phyloP scores from a whole-genome alignment of 345 rosid genomes.

The Hypericum androsaemum region DNA sequence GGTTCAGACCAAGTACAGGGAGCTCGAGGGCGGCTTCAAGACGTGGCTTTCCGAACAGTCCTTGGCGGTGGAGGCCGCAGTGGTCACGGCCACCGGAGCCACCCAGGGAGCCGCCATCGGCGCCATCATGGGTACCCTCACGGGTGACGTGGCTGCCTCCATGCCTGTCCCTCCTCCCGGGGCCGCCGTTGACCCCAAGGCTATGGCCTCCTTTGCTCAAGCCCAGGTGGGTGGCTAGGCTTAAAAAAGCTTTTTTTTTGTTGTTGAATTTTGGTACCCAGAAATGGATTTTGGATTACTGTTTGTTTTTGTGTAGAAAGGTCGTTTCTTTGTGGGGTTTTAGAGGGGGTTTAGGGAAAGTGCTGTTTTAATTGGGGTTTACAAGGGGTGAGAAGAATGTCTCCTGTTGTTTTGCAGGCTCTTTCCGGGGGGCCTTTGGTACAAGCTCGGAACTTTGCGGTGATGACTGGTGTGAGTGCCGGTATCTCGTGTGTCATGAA shows the following conservation, averaged over 20 bases:
- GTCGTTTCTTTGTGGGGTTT: too few relatives aligned
- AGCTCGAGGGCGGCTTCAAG: slow-evolving; percentile 53
- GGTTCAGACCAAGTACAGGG: slow-evolving; percentile 47
- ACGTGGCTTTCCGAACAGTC: slow-evolving; percentile 72
- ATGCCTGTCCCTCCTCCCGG: slow-evolving; percentile 35
- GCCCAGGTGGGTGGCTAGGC: slow-evolving; percentile 50
- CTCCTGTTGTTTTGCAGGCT: slow-evolving; percentile 53
- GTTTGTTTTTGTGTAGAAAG: too few relatives aligned
- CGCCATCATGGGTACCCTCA: slow-evolving; percentile 60
- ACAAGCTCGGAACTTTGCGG: slow-evolving; percentile 96
- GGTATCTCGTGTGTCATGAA: slow-evolving; percentile 78
- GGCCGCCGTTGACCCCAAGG: slow-evolving; percentile 54
- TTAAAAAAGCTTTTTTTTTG: too few relatives aligned
- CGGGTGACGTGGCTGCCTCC: slow-evolving; percentile 45
- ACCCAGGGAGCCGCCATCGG: slow-evolving; percentile 85
- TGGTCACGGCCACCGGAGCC: slow-evolving; percentile 63
- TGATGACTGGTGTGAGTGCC: slow-evolving; percentile 87
- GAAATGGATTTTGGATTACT: too few relatives aligned
- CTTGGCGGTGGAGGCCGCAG: slow-evolving; percentile 62
- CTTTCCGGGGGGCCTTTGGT: slow-evolving; percentile 76
- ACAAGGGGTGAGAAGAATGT: too few relatives aligned
- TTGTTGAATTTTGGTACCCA: too few relatives aligned
- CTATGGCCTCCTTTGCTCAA: slow-evolving; percentile 78
- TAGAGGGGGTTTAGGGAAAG: too few relatives aligned
- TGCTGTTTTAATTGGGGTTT: too few relatives aligned